Percentiles rank a stretch among this genome's conserved stretches.
Conservation (phyloP, 2,329 filamentous ascomycete species). For the Calonectria ilicicola region DNA sequence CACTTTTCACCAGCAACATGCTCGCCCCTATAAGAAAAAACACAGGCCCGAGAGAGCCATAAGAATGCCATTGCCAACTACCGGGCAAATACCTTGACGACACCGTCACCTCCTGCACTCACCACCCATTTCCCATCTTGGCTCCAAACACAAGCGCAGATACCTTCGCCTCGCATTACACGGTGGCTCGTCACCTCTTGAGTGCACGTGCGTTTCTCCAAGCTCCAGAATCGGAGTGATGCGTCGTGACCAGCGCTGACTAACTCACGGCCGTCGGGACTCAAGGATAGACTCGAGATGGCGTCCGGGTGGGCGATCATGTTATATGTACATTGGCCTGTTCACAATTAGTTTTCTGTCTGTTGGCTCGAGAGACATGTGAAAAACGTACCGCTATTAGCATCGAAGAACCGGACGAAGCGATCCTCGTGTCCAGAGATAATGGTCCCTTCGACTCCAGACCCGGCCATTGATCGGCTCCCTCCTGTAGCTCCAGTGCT, state of each 20-base stretch:
- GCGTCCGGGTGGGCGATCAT: slow-evolving; percentile 97
- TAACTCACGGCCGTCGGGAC: slow-evolving; percentile 92
- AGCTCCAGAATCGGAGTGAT: slow-evolving; percentile 94
- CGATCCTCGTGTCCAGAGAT: slow-evolving; percentile 98
- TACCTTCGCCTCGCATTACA: slow-evolving; percentile 94
- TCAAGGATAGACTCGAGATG: slow-evolving; percentile 91
- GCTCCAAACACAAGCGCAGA: slow-evolving; percentile 95
- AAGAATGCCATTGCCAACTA: slow-evolving; percentile 44
- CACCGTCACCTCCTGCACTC: slow-evolving; percentile 92
- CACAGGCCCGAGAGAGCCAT: neutral
- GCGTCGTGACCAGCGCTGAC: slow-evolving; percentile 97
- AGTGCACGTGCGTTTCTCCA: slow-evolving; percentile 94
- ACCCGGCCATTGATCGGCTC: slow-evolving; percentile 72
- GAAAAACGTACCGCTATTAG: slow-evolving; percentile 90
- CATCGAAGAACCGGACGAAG: slow-evolving; percentile 97
- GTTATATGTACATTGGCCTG: slow-evolving; percentile 98
- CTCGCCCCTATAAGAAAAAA: slow-evolving; percentile 24
- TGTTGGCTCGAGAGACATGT: neutral
- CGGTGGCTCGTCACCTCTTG: slow-evolving; percentile 96
- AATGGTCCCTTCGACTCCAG: slow-evolving; percentile 89
- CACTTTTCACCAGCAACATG: slow-evolving; percentile 17
- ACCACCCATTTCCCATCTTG: slow-evolving; percentile 95
- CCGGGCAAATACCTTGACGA: slow-evolving; percentile 89
- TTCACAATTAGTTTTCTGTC: slow-evolving; percentile 13
- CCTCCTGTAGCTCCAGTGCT: slow-evolving; percentile 83